Base-by-base conservation (phyloP, 176 grass and related monocot species). In the Alopecurus myosuroides region DNA sequence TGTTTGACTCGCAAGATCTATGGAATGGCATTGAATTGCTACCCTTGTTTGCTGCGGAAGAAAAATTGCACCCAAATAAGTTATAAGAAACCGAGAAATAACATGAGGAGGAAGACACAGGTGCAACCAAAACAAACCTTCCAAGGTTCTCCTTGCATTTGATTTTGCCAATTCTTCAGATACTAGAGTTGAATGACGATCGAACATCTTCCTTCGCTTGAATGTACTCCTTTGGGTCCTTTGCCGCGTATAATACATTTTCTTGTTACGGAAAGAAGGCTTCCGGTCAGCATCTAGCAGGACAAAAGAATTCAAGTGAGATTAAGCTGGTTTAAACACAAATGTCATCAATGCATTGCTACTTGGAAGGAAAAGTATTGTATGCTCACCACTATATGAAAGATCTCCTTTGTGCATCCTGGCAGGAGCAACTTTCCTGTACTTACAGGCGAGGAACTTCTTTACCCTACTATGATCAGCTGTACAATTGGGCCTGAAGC, bases 161-260 rank as follows among this genome's bases (percentile, higher is more conserved):
- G 60, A 33, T 69, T 82, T 76, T 42, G 82, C 82, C 72, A 79
- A 89, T 81, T 76, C 87, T 76, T 84, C 76, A 84, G 79, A 88
- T 75, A 79, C 45, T 55, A 83, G 85, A 58, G 74, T 19, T 65
- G 86, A 86, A 83, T 74, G 76, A 77, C 86, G 83, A 85, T 95
- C 89, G 37, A 86, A 90, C 75, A 85, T 75, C 86, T 95, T 98
- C 80, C 87, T 96, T 83, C 86, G 91, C 89, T 94, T 97, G 65
- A 99, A 99, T 81, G 93, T 86, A 84, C 88, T 86, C 80, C 88
- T 95, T 45, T 94, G 94, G 64, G 91, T 94, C 72, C 92, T 97
- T 85, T 94, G 94, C 28, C 97, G 88, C 35, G 90, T 97, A 87
- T 91, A 99, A 88, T 81, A 85, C 88, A 97, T 83, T 82, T 85